Evolutionary conservation across 805 yeast species (phyloP), one percentile per base, ranked within the genome.

Genomic region (Wickerhamia fluorescens): DNA sequence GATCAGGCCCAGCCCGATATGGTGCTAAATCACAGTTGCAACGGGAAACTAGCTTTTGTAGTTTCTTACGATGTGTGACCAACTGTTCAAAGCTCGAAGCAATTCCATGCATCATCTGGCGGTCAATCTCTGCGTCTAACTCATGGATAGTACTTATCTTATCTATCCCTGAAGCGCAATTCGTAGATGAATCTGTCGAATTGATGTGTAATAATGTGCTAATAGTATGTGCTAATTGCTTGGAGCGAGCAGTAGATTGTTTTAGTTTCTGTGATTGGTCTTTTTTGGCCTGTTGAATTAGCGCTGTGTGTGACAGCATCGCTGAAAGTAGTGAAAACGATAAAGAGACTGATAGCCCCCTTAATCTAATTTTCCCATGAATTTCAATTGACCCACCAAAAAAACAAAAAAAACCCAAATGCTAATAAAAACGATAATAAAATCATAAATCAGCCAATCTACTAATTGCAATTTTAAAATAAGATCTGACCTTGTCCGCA

Each of bases 101-200:
- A n/a, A 61, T 47, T 25, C 56, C 64, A 7, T 50, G 36, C 13
- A 45, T 49, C 29, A 63, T 32, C 38, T 63, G 70, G 16, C 44
- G 37, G 28, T 58, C 58, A 12, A 64, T 61, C 16, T 59, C 61
- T 3, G 40, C 31, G 39, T 62, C 60, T 11, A 63, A 40, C 24
- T 59, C 57, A 27, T 60, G 66, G 5, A 63, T 56, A 6, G 68
- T 61, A 10, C 64, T 49, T 20, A 61, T 58, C 37, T 61, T 62
- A 24, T 36, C 43, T 13, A 39, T 27, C 16, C 34, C 25, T 2
- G 38, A 16, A 1, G 38, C 27, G 10, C 9, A 8, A 10, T 18
- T 18, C 9, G 20, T 18, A 23, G 34, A 29, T 8, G 34, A 40
- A 25, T 55, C 63, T 10, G 27, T 25, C 7, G 64, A 58, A 29